Evolutionary conservation across 2,329 filamentous ascomycete species (phyloP).

Genomic region (Ramularia endophylla): DNA sequence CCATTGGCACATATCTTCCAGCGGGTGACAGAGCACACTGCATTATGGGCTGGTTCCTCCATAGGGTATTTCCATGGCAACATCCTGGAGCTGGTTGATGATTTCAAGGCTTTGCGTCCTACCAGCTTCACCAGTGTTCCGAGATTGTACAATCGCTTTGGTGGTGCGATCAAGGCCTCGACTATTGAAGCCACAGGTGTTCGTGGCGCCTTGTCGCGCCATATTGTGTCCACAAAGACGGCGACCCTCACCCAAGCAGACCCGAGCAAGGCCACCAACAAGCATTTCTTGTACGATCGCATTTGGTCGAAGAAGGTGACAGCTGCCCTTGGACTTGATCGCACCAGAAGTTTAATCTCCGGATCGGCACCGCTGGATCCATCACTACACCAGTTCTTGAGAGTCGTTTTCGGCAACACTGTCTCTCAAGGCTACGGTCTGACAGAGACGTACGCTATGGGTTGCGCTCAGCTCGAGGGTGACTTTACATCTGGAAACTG

Average conservation of each 20-base stretch:
- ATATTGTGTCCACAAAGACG: constrained; percentile 73
- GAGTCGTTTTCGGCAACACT: constrained; percentile 70
- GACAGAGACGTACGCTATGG: constrained; percentile 84
- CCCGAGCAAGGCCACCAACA: constrained; percentile 68
- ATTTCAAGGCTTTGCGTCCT: constrained; percentile 80
- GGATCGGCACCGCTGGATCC: constrained; percentile 90
- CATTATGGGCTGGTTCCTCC: constrained; percentile 63
- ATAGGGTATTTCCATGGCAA: constrained; percentile 96
- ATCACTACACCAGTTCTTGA: constrained; percentile 79
- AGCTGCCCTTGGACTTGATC: constrained; percentile 74
- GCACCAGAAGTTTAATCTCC: constrained; percentile 67
- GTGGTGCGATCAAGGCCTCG: constrained; percentile 69
- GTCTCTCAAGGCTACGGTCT: constrained; percentile 88
- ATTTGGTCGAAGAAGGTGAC: constrained; percentile 89
- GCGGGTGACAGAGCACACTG: constrained; percentile 71
- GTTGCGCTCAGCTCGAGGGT: constrained; percentile 59
- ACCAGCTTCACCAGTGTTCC: constrained; percentile 84
- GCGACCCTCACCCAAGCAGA: constrained; percentile 62
- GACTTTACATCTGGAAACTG: constrained; percentile 79
- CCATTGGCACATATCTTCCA: constrained; percentile 93
- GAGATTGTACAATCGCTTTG: constrained; percentile 85
- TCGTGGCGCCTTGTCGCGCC: constrained; percentile 72
- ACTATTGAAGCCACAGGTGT: constrained; percentile 75
- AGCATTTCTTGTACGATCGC: constrained; percentile 71
- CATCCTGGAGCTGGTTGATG: constrained; percentile 77